Base-by-base conservation (phyloP, 2,329 filamentous ascomycete species). In the Talaromyces pinophilus region DNA sequence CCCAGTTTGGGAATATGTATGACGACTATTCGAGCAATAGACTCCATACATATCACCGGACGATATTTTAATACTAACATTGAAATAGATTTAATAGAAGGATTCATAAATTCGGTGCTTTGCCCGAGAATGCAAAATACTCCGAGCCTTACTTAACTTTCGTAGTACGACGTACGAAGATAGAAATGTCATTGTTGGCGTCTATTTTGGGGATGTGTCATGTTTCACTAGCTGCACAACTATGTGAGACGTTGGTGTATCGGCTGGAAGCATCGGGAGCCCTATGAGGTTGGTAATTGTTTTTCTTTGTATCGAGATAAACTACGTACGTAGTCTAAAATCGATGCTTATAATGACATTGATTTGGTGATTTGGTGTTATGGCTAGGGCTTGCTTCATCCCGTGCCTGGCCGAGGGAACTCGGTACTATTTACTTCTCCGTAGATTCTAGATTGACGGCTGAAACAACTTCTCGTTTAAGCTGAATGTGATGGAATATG, bases 171-270 rank as follows among this genome's bases (percentile, higher is more conserved):
- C 15, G 17, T n/a, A 6, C 40, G 15, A 8, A n/a, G 42, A 7
- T 2, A 15, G 46, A 28, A 28, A 50, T 15, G 5, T 33, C 25
- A n/a, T 57, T 25, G 33, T 40, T 57, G n/a, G 30, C 33, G n/a
- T 38, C 30, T 57, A 19, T 57, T 57, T 57, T 11, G 52, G 13
- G 54, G n/a, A 8, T 57, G 54, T 57, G 40, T 57, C 54, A 57
- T 57, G 30, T 57, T 57, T 33, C 50, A 33, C 50, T 54, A 54
- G 50, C 10, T n/a, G 50, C 50, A 33, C 30, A 33, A 33, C 30
- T 25, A 48, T 25, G 46, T 50, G 46, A 50, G 19, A 50, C 46
- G 22, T 44, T 44, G 42, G 42, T n/a, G 42, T 19, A 44, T n/a
- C 19, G 46, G 46, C n/a, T 28, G 50, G 50, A 13, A n/a, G 25